These are phyloP conservation scores for Ustilago nuda DNA, from an alignment of 1,284 basidiomycete genomes.

Conservation along the genomic window DNA sequence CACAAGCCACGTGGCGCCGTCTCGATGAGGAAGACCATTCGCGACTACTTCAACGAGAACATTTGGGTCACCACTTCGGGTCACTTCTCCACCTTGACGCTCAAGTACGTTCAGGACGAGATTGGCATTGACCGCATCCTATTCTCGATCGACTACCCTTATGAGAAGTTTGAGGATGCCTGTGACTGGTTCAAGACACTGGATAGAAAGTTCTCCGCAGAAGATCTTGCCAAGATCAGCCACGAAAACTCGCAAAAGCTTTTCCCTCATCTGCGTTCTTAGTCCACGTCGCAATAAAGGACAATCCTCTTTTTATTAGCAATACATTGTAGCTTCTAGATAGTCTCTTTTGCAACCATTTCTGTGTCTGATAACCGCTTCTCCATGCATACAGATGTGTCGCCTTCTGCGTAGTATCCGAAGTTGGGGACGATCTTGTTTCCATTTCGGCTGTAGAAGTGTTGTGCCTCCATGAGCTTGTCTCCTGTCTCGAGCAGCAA, in stretches of 20 bases:
- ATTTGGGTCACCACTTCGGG: slow-evolving; percentile 66
- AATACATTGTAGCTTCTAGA: neutral
- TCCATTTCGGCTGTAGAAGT: slow-evolving; percentile 39
- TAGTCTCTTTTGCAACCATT: neutral
- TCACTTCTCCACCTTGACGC: slow-evolving; percentile 56
- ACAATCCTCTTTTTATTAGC: neutral
- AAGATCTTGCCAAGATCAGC: slow-evolving; percentile 48
- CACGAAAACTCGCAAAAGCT: slow-evolving; percentile 50
- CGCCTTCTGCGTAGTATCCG: slow-evolving; percentile 38
- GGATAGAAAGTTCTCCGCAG: slow-evolving; percentile 35
- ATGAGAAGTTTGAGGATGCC: slow-evolving; percentile 67
- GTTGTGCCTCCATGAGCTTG: slow-evolving; percentile 29
- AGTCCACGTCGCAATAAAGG: neutral
- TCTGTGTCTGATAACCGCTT: slow-evolving; percentile 10
- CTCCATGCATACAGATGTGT: slow-evolving; percentile 41
- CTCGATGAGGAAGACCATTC: slow-evolving; percentile 55
- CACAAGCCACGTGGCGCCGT: slow-evolving; percentile 59
- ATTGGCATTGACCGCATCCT: slow-evolving; percentile 66
- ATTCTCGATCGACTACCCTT: slow-evolving; percentile 69
- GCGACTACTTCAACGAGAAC: slow-evolving; percentile 62
- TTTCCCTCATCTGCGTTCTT: slow-evolving; percentile 42
- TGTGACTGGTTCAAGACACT: slow-evolving; percentile 65
- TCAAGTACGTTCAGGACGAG: slow-evolving; percentile 59
- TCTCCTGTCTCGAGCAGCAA: slow-evolving; percentile 41
- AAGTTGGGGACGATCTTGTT: slow-evolving; percentile 35